Evolutionary conservation across 176 grass and related monocot genomes (phyloP).

Genomic region (Ampelocalamus luodianensis): DNA sequence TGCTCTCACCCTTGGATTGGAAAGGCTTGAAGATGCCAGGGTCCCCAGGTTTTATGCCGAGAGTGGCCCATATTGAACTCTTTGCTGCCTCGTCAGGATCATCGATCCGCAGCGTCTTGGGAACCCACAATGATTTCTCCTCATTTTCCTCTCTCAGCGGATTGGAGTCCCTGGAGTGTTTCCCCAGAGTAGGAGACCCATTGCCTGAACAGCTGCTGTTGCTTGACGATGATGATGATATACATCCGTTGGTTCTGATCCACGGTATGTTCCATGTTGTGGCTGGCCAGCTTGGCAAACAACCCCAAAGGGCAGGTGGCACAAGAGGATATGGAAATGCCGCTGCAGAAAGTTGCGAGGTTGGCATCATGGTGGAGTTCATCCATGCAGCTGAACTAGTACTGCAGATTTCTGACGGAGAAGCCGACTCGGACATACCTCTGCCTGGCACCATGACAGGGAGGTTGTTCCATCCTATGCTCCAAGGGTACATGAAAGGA

Average conservation of each 20-base stretch:
- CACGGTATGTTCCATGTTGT: slow-evolving; percentile 61
- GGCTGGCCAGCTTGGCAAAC: slow-evolving; percentile 59
- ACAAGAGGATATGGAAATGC: slow-evolving; percentile 76
- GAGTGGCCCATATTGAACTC: slow-evolving; percentile 94
- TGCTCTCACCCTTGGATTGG: slow-evolving; percentile 63
- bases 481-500: slow-evolving; percentile 81
- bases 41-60: slow-evolving; percentile 83
- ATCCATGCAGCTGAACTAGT: slow-evolving; percentile 55
- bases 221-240: slow-evolving; percentile 67
- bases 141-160: slow-evolving; percentile 55
- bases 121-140: slow-evolving; percentile 85
- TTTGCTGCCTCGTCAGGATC: slow-evolving; percentile 92
- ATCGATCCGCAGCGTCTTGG: slow-evolving; percentile 88
- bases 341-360: slow-evolving; percentile 50
- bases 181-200: slow-evolving; percentile 76
- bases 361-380: slow-evolving; percentile 53
- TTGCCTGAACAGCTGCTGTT: slow-evolving; percentile 70
- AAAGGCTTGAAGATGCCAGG: slow-evolving; percentile 72
- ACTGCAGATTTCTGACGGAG: slow-evolving; percentile 48
- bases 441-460: slow-evolving; percentile 48
- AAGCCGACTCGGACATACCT: slow-evolving; percentile 44
- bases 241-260: slow-evolving; percentile 44
- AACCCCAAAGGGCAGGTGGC: slow-evolving; percentile 76
- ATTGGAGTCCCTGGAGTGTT: slow-evolving; percentile 76
- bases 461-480: slow-evolving; percentile 60